Conservation (phyloP, 306 rosid genomes). For the Leucaena leucocephala region DNA sequence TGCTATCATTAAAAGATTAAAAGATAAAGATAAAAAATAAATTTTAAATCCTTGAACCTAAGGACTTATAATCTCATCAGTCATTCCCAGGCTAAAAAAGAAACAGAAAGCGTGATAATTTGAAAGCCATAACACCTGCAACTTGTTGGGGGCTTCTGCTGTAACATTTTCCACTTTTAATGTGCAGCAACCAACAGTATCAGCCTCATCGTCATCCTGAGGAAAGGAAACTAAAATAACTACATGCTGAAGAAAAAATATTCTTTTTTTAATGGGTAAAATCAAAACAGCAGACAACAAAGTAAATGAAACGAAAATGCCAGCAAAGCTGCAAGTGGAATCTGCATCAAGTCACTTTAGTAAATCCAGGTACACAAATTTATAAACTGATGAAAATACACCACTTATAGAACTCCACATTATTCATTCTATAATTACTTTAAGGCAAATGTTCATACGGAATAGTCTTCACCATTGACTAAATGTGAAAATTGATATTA, state of each 20-base stretch:
- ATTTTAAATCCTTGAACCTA: slow-evolving; percentile 11
- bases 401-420: neutral
- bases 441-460: slow-evolving; percentile 14
- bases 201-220: slow-evolving; percentile 99
- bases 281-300: slow-evolving; percentile 12
- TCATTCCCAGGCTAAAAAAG: neutral
- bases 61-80: neutral
- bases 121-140: slow-evolving; percentile 50
- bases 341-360: slow-evolving; percentile 3
- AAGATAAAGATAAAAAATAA: slow-evolving; percentile 1
- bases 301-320: slow-evolving; percentile 13
- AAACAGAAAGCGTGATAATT: neutral
- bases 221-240: slow-evolving; percentile 30
- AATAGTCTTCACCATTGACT: slow-evolving; percentile 1
- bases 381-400: slow-evolving; percentile 9
- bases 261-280: neutral
- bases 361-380: slow-evolving; percentile 19
- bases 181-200: slow-evolving; percentile 85
- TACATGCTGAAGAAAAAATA: neutral
- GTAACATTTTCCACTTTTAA: slow-evolving; percentile 77
- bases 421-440: slow-evolving; percentile 17
- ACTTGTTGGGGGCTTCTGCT: slow-evolving; percentile 52
- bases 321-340: slow-evolving; percentile 6
- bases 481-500: neutral
- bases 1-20: slow-evolving; percentile 20